Percentiles rank a stretch among this genome's conserved stretches.
Conservation (phyloP, 257 asterid genomes). For the Scutellaria minor region DNA sequence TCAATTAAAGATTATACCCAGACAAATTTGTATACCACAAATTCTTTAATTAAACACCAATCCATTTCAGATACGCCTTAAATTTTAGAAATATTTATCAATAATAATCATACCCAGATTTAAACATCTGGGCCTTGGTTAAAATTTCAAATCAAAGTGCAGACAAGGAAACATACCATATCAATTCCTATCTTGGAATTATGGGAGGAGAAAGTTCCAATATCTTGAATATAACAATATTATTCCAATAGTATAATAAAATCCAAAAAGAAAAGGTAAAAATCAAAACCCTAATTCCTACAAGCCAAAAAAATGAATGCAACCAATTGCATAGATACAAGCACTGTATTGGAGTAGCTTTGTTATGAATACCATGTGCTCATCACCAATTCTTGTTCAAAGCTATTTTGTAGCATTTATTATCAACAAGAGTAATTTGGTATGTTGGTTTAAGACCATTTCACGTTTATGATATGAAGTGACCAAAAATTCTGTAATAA, state of each 20-base stretch:
- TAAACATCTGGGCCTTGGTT: constrained; percentile 21
- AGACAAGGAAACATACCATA: constrained; percentile 32
- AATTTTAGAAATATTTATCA: background rate
- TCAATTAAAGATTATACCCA: constrained; percentile 19
- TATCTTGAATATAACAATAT: constrained; percentile 22
- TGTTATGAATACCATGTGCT: constrained; percentile 24
- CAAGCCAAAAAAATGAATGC: constrained; percentile 18
- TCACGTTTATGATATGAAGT: constrained; percentile 25
- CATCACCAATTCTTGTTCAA: constrained; percentile 32
- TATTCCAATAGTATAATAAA: background rate
- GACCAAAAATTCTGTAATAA: background rate
- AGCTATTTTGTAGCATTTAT: constrained; percentile 30
- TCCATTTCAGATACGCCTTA: constrained; percentile 19
- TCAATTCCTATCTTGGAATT: constrained; percentile 28
- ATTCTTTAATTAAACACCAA: constrained; percentile 21
- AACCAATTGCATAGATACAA: constrained; percentile 4
- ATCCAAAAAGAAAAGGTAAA: constrained; percentile 16
- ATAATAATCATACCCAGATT: constrained; percentile 10
- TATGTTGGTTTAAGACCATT: constrained; percentile 15
- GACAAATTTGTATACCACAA: background rate
- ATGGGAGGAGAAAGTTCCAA: constrained; percentile 30
- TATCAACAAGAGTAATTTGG: background rate
- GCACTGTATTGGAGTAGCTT: constrained; percentile 22
- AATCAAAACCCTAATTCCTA: constrained; percentile 30
- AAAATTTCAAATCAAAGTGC: constrained; percentile 27